Conservation (phyloP, 768 basidiomycete species). For the Tubosaeta sp. region DNA sequence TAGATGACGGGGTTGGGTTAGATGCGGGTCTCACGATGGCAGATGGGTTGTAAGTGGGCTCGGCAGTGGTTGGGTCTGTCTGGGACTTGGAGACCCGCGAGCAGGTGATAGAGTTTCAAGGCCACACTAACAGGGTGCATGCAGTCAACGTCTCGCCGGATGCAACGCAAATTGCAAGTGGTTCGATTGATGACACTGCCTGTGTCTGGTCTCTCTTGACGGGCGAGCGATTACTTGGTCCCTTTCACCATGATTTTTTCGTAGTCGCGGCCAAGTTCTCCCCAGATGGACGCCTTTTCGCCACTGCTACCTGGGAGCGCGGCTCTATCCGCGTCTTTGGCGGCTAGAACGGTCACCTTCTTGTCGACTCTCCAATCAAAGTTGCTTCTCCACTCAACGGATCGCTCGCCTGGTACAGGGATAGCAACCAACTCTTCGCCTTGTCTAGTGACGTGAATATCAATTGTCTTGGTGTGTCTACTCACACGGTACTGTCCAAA, state of each 20-base stretch:
- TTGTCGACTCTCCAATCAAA: not conserved
- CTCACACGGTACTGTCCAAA: not conserved
- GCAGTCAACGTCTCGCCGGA: not conserved
- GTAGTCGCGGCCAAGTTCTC: not conserved
- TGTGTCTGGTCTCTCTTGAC: not conserved
- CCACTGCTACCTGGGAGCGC: not conserved
- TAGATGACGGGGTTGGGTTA: not conserved
- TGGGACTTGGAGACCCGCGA: constrained; percentile 3
- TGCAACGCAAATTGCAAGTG: not conserved
- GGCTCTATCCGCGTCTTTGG: not conserved
- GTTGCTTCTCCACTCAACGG: not conserved
- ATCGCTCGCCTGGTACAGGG: not conserved
- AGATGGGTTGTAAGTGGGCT: constrained; percentile 7
- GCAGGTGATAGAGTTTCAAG: not conserved
- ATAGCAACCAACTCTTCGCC: not conserved
- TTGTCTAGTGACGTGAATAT: not conserved
- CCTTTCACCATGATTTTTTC: not conserved
- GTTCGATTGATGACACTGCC: not conserved
- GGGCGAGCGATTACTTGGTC: not conserved
- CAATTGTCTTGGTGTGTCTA: too few species aligned
- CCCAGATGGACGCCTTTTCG: not conserved
- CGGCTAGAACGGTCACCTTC: not conserved
- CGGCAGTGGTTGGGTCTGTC: not conserved
- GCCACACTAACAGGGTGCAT: not conserved
- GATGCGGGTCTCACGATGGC: constrained; percentile 6